These are phyloP conservation scores for Eutrema japonicum DNA, from an alignment of 345 rosid genomes.

Conservation along the genomic window DNA sequence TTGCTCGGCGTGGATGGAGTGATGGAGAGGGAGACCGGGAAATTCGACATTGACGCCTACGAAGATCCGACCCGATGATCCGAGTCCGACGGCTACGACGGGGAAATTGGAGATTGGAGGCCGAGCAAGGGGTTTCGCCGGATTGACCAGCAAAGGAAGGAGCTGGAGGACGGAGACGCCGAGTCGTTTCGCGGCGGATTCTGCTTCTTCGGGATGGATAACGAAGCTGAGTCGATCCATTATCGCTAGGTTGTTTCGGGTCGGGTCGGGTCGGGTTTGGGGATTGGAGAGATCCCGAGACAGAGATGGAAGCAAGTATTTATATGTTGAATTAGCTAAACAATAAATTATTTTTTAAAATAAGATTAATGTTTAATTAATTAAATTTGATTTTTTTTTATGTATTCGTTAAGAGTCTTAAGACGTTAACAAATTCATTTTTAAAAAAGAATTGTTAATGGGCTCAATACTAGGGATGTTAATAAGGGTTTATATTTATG, in stretches of 20 bases:
- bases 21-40: conserved; percentile 85
- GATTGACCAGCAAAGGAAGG: conserved; percentile 10
- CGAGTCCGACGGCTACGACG: conserved; percentile 72
- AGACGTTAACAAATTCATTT: too few relatives aligned
- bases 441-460: too few relatives aligned
- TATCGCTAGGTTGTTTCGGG: neutral
- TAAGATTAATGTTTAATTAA: too few relatives aligned
- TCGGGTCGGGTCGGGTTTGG: neutral
- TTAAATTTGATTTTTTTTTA: too few relatives aligned
- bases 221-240: conserved; percentile 28
- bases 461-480: too few relatives aligned
- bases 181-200: conserved; percentile 12
- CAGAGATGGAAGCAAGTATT: neutral
- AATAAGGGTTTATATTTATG: too few relatives aligned
- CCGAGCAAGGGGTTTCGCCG: conserved; percentile 51
- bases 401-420: too few relatives aligned
- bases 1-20: conserved; percentile 90
- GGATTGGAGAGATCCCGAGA: conserved; percentile 7
- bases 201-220: conserved; percentile 12
- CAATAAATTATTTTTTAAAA: too few relatives aligned
- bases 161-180: conserved; percentile 9
- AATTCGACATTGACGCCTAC: conserved; percentile 81
- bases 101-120: conserved; percentile 72
- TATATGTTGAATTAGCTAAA: too few relatives aligned
- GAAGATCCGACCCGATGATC: conserved; percentile 78